A percentile compares a stretch with the other conserved stretches of the same genome.
Conservation (phyloP, 768 basidiomycete genomes). For the Tricholoma sp. region DNA sequence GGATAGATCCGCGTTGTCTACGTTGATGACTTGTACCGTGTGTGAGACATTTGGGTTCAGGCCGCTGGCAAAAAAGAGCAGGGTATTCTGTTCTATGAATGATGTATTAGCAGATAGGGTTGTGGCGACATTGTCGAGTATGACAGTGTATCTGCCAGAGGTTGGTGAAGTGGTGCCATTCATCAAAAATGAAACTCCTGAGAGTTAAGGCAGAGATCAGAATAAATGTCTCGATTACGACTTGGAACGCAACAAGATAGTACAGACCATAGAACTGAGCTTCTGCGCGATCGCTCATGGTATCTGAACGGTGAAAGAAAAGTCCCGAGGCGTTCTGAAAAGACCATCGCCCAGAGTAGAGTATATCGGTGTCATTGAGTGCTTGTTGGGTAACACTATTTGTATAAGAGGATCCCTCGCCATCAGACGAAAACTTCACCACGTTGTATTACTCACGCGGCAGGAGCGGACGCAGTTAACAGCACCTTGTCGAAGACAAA, state of each 20-base stretch:
- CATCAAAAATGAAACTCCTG: slow-evolving; percentile 60
- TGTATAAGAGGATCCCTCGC: background rate
- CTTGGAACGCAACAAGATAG: slow-evolving; percentile 3
- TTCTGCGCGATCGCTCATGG: slow-evolving; percentile 39
- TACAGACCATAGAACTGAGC: slow-evolving; percentile 44
- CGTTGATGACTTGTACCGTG: slow-evolving; percentile 50
- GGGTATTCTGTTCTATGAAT: slow-evolving; percentile 42
- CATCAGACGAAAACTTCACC: slow-evolving; percentile 1
- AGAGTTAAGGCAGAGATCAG: background rate
- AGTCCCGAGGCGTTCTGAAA: slow-evolving; percentile 19
- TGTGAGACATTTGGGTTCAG: slow-evolving; percentile 49
- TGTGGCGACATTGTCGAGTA: slow-evolving; percentile 36
- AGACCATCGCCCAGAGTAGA: slow-evolving; percentile 55
- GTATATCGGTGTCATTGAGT: slow-evolving; percentile 41
- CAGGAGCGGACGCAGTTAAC: slow-evolving; percentile 34
- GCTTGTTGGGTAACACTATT: slow-evolving; percentile 15
- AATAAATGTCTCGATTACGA: background rate
- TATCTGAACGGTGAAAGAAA: slow-evolving; percentile 23
- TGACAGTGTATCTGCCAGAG: slow-evolving; percentile 56
- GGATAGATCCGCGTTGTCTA: slow-evolving; percentile 45
- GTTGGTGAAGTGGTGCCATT: slow-evolving; percentile 54
- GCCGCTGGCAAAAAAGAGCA: slow-evolving; percentile 62
- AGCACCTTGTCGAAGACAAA: slow-evolving; percentile 57
- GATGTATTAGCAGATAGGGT: slow-evolving; percentile 48
- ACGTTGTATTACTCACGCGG: slow-evolving; percentile 24